Conservation (phyloP, 2,329 filamentous ascomycete species). For the Amphichorda felina region DNA sequence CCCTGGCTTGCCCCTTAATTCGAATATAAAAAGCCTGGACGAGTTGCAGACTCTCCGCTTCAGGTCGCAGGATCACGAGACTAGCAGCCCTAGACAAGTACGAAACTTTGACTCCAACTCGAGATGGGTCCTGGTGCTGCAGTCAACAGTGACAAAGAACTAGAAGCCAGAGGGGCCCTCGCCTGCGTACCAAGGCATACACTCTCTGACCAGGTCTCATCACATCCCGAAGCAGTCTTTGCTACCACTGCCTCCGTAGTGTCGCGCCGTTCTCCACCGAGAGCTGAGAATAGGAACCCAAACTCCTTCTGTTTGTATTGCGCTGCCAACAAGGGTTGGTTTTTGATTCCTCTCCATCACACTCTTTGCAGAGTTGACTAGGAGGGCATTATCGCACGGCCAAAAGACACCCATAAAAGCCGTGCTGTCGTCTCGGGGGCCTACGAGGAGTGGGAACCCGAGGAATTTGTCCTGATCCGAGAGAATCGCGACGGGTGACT, state of each 20-base stretch:
- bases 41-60: too few relatives aligned
- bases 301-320: conserved; percentile 65
- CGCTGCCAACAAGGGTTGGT: conserved; percentile 83
- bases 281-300: too few relatives aligned
- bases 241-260: too few relatives aligned
- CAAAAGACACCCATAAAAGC: conserved; percentile 97
- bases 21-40: conserved; percentile 5
- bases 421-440: conserved; percentile 49
- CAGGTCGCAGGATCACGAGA: background rate
- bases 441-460: conserved; percentile 26
- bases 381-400: conserved; percentile 63
- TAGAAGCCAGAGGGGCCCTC: background rate
- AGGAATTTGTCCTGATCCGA: conserved; percentile 29
- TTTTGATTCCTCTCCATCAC: conserved; percentile 77
- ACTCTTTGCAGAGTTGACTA: conserved; percentile 20
- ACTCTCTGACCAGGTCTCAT: background rate
- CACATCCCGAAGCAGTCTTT: background rate
- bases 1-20: conserved; percentile 22
- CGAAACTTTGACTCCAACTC: conserved; percentile 91
- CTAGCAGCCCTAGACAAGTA: conserved; percentile 55
- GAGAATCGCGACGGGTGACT: conserved; percentile 21
- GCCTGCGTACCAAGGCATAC: background rate
- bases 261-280: background rate
- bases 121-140: conserved; percentile 62
- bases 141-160: conserved; percentile 7